A percentile compares a stretch with the other conserved stretches of the same genome.
Evolutionary conservation across 495 filamentous ascomycete species (phyloP).

Genomic region (Aspergillus bridgeri): DNA sequence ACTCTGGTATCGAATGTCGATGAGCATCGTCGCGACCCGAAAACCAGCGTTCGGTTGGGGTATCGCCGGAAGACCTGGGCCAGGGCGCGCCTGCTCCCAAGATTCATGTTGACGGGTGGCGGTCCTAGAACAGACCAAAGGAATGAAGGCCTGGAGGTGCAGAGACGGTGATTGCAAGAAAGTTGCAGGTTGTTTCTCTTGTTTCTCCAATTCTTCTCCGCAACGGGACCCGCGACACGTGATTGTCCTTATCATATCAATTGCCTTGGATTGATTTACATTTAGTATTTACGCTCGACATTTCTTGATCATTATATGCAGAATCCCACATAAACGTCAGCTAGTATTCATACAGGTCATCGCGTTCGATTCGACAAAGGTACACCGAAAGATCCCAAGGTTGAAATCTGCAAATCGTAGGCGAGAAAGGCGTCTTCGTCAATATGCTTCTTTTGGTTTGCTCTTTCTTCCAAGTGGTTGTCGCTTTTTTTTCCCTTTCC

Average conservation of each 20-base stretch:
- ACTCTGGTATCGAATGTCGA: slow-evolving; percentile 44
- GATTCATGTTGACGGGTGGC: slow-evolving; percentile 27
- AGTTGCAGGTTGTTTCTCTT: background rate
- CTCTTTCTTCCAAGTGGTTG: background rate
- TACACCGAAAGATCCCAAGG: background rate
- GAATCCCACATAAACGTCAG: background rate
- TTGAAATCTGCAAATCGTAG: background rate
- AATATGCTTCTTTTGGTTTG: background rate
- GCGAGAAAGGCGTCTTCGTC: background rate
- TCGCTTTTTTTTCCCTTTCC: background rate
- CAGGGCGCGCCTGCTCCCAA: slow-evolving; percentile 30
- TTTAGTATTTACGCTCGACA: background rate
- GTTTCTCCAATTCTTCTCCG: slow-evolving; percentile 27
- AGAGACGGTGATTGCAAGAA: background rate
- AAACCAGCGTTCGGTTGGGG: slow-evolving; percentile 15
- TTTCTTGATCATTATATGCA: background rate
- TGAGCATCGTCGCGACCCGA: slow-evolving; percentile 27
- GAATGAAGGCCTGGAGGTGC: background rate
- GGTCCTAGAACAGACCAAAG: background rate
- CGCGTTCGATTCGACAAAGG: slow-evolving; percentile 1
- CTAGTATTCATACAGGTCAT: slow-evolving; percentile 28
- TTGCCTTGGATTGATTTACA: background rate
- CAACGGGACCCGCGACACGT: slow-evolving; percentile 33
- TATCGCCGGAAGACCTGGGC: slow-evolving; percentile 29
- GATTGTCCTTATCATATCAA: slow-evolving; percentile 28